A percentile compares a stretch with the other conserved stretches of the same genome.
Evolutionary conservation across 169 alveolate species (phyloP).

Genomic region (Eimeria nieschulzi): DNA sequence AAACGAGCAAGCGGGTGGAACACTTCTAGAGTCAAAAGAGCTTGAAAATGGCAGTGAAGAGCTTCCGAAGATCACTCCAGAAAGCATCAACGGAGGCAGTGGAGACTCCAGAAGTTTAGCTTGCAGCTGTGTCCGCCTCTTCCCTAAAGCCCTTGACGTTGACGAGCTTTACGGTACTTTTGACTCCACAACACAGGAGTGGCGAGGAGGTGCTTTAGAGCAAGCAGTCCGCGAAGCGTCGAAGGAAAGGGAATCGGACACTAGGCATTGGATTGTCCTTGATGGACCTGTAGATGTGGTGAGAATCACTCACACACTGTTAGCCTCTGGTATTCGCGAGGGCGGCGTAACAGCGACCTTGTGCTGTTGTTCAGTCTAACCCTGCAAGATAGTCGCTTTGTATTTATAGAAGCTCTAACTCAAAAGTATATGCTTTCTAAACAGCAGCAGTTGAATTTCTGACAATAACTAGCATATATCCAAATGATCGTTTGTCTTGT

Average conservation of each 20-base stretch:
- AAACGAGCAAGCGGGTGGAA: slow-evolving; percentile 81
- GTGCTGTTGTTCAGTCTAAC: too few species aligned
- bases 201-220: slow-evolving; percentile 92
- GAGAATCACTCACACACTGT: not conserved
- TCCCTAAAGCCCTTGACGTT: slow-evolving; percentile 56
- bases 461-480: too few species aligned
- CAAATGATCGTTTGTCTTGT: too few species aligned
- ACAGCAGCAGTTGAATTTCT: too few species aligned
- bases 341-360: too few species aligned
- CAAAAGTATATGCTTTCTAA: too few species aligned
- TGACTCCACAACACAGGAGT: slow-evolving; percentile 90
- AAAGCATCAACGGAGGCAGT: not conserved
- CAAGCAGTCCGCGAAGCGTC: slow-evolving; percentile 86
- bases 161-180: slow-evolving; percentile 91
- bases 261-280: slow-evolving; percentile 94
- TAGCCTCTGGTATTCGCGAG: too few species aligned
- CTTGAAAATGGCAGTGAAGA: slow-evolving; percentile 91
- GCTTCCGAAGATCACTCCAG: slow-evolving; percentile 81
- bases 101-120: slow-evolving; percentile 19
- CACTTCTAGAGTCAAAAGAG: slow-evolving; percentile 85
- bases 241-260: slow-evolving; percentile 75
- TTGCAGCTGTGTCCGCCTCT: slow-evolving; percentile 19
- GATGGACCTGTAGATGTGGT: slow-evolving; percentile 98
- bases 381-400: too few species aligned
- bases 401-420: too few species aligned